Base-by-base conservation (phyloP, 164 flowering plant genomes). In the Sextonia rubra region DNA sequence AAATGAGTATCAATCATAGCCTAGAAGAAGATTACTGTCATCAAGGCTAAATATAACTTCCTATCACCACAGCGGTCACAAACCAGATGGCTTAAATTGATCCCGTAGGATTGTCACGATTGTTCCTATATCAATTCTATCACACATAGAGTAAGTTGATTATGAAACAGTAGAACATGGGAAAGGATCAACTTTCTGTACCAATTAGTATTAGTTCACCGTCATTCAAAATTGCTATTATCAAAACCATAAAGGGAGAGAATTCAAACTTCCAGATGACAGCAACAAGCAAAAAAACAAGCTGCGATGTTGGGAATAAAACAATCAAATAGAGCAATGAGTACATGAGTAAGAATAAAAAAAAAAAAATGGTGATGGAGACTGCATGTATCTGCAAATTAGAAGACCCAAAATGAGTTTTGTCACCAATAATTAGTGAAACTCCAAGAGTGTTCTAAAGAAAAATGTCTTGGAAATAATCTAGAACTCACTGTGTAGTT, bases 41-140 rank as follows among this genome's bases (percentile, higher is more conserved):
- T 88, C 83, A 92, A 64, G 29, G 94, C 98, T 70, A 90, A 75
- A 85, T 94, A 85, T 94, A 94, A 64, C 92, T 83, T 61, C 99
- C 99, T 72, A 94, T 94, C 52, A 89, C 94, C 14, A 92, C 68
- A 1, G 98, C 99, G 55, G 99, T 94, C 15, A 96, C 93, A 62
- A 94, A 94, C 17, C 98, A 71, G 99, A 94, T 64, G 99, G 94
- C 87, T 91, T 92, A 58, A 94, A 98, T 69, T 96, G 75, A 76
- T 94, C 99, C 84, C 92, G 91, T 61, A 97, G 91, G 74, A 94
- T 92, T 20, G 99, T 94, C 99, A 94, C 92, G 77, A 94, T 94
- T 12, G 99, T 94, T 66, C 99, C 98, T 94, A 64, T 24, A 69
- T 15, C 4, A 4, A 27, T 23, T 2, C 4, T 9, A 37, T 37